Evolutionary conservation across 1,139 yeast genomes (phyloP).

Genomic region (Kodamaea sp.): DNA sequence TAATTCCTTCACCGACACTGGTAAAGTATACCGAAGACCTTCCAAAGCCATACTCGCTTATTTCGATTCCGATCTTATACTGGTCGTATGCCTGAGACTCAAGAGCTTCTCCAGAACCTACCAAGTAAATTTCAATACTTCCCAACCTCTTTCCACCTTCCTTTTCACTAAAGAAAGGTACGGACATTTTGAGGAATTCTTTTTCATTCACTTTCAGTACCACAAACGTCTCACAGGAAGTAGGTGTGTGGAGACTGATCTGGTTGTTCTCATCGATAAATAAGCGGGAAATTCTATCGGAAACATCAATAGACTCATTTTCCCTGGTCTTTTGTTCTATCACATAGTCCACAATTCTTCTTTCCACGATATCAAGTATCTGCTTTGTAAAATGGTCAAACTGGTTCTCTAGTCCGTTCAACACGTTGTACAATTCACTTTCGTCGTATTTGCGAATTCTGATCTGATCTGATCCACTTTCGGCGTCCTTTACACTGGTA

Average conservation of each 20-base stretch:
- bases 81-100: conserved; percentile 13
- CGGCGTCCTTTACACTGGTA: conserved; percentile 3
- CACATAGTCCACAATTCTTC: conserved; percentile 21
- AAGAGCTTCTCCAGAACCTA: conserved; percentile 16
- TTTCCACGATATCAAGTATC: conserved; percentile 27
- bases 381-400: conserved; percentile 38
- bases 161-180: conserved; percentile 30
- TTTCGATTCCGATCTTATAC: conserved; percentile 27
- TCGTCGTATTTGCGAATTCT: conserved; percentile 37
- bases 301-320: conserved; percentile 2
- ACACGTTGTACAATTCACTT: conserved; percentile 28
- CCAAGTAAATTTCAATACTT: conserved; percentile 32
- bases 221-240: conserved; percentile 16
- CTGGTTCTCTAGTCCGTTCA: conserved; percentile 40
- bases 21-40: conserved; percentile 9
- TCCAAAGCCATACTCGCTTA: conserved; percentile 23
- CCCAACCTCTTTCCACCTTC: conserved; percentile 29
- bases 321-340: conserved; percentile 4
- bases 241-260: conserved; percentile 20
- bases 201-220: conserved; percentile 10
- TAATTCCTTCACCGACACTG: conserved; percentile 14
- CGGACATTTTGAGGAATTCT: conserved; percentile 34
- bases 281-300: conserved; percentile 3
- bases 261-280: conserved; percentile 34
- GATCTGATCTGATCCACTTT: conserved; percentile 17